Base-by-base conservation (phyloP, 352 stramenopile species). In the Hyaloperonospora arabidopsidis region DNA sequence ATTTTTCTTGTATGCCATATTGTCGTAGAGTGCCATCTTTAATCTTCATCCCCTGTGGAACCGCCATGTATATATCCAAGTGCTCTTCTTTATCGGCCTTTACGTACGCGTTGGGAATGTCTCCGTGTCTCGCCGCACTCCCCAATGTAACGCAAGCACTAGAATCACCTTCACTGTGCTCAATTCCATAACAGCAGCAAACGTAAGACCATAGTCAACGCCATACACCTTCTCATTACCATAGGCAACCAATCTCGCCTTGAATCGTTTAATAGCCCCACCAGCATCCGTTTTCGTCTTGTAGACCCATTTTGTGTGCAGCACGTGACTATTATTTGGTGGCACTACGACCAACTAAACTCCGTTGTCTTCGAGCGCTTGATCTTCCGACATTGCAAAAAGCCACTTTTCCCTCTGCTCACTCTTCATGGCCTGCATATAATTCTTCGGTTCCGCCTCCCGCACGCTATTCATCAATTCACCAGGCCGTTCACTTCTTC, bases 371-470 rank as follows among this genome's bases (percentile, higher is more conserved):
- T 29, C 25, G 25, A 29, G 7, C 25, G 25, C 25, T 32, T 32
- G 4, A 4, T 67, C 39, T 2, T 32, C 36, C 1, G 47, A 10
- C 22, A 59, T 59, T 5, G 47, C 47, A 0, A 32, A 21, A 2
- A 21, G 0, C 52, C 59, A 59, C 2, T 45, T 12, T 1, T 46
- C 8, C 2, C n/a, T 48, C 1, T 49, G 29, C 0, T 13, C 12
- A 17, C 38, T 59, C 1, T 32, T 21, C 47, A 62, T 54, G 11
- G 47, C 29, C 15, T 67, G 17, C 7, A 5, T 13, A 19, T 59
- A 58, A 44, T 67, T 67, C 40, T 52, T 62, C 0, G 59, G 52
- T 17, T 62, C 52, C 5, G 6, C 1, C 11, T 49, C 46, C 2
- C 40, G 5, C 0, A 66, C 29, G 28, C 11, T 43, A 28, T 57